Base-by-base conservation (phyloP, 257 asterid genomes). In the Perilla frutescens region DNA sequence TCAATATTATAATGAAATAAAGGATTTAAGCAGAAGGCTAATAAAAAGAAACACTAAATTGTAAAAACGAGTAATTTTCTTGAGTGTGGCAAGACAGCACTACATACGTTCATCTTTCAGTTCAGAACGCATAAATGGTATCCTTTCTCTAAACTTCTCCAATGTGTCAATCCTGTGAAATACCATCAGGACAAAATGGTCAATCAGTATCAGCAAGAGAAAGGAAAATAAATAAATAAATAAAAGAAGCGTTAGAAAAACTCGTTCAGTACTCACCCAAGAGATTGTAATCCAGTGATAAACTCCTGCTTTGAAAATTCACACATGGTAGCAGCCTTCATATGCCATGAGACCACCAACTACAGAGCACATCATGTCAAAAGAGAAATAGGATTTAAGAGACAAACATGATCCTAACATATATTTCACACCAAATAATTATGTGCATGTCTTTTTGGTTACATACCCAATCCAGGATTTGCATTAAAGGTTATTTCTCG, bases 291-390 rank as follows among this genome's bases (percentile, higher is more conserved):
- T 80, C 98, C 98, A 69, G 94, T 82, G 78, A 91, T 79, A 71
- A 93, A 85, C 76, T 93, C 98, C 81, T 88, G 96, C 85, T 93
- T 91, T 20, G 98, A 88, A 82, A 90, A 93, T 85, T 93, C 98
- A 81, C 98, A 93, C 98, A 93, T 93, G 14, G 98, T 93, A 51
- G 97, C 97, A 80, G 98, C 98, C 82, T 89, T 90, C 97, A 93
- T 93, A 81, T 93, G 98, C 89, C 89, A 85, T 36, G 89, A 85
- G 63, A 85, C 68, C 70, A 82, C 87, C 82, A 85, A 78, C 91
- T 87, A 77, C 45, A 70, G 32, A 56, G 39, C 62, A 71, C 37
- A 70, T 37, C 68, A 77, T 29, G 59, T 37, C 8, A 29, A 78
- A 54, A 39, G 39, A 32, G 29, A 62, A 54, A 20, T 56, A 41